These are phyloP conservation scores for Globomyces pollinis-pini DNA, from an alignment of 192 early-diverging fungal species.

Conservation along the genomic window DNA sequence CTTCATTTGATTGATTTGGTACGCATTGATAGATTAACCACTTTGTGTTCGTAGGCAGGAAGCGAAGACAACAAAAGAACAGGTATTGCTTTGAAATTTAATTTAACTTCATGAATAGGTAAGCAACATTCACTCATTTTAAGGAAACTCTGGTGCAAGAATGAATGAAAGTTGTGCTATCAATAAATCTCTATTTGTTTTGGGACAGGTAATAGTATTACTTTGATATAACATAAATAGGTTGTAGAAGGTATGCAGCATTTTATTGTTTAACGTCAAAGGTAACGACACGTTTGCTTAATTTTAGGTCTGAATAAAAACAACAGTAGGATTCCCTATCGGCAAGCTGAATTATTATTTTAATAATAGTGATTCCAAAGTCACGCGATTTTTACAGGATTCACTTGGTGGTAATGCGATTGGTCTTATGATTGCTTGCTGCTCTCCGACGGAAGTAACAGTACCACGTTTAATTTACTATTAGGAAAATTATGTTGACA, in stretches of 20 bases:
- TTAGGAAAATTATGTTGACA: slow-evolving; percentile 38
- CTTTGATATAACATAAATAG: no score
- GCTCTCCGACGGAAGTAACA: slow-evolving; percentile 48
- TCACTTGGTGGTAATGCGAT: slow-evolving; percentile 53
- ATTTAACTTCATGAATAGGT: no score
- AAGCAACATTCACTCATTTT: no score
- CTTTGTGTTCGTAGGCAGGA: no score
- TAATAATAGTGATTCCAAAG: slow-evolving; percentile 62
- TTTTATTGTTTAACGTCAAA: no score
- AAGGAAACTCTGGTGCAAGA: slow-evolving; percentile 74
- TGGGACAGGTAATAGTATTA: no score
- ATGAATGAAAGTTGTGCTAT: slow-evolving; percentile 75
- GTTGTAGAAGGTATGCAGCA: slow-evolving; percentile 54
- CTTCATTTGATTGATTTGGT: slow-evolving; percentile 36
- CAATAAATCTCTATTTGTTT: slow-evolving; percentile 70
- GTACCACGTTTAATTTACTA: no score
- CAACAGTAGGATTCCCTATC: slow-evolving; percentile 23
- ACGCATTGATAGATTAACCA: no score
- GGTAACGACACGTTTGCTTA: not conserved
- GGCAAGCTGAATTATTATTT: no score
- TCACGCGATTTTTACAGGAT: slow-evolving; percentile 61
- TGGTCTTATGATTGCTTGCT: slow-evolving; percentile 63
- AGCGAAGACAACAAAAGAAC: slow-evolving; percentile 87
- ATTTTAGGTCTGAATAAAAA: slow-evolving; percentile 5
- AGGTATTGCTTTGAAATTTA: no score